phyloP scores from a whole-genome alignment of 1,284 basidiomycete species.

The Trichosporon faecale region DNA sequence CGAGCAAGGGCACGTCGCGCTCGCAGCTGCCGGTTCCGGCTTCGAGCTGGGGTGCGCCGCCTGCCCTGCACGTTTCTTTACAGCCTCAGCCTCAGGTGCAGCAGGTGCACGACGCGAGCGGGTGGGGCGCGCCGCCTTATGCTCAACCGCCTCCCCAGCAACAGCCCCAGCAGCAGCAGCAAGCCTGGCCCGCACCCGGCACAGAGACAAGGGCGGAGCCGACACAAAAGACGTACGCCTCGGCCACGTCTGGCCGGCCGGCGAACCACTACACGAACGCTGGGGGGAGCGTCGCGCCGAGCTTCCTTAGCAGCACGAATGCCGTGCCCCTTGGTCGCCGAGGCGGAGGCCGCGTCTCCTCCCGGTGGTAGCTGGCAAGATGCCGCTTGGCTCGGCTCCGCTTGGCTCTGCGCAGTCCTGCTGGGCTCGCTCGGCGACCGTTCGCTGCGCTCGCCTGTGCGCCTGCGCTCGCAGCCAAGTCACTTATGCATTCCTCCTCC shows the following conservation, averaged over 20 bases:
- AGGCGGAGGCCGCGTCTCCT: too few species aligned
- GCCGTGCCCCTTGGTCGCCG: neutral
- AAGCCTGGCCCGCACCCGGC: too few species aligned
- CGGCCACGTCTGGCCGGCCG: neutral
- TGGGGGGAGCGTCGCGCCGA: neutral
- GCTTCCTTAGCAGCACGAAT: neutral
- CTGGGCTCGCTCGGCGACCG: neutral
- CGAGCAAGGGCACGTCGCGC: neutral
- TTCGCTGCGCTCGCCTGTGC: neutral
- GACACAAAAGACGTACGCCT: neutral
- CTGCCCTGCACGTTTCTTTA: neutral
- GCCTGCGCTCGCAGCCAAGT: neutral
- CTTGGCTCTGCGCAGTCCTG: neutral
- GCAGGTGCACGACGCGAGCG: neutral
- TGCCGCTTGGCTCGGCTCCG: neutral
- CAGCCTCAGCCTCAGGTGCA: too few species aligned
- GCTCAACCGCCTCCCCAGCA: neutral
- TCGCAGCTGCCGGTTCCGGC: neutral
- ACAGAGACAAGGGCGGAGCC: neutral
- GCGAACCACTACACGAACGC: neutral
- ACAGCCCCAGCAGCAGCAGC: neutral
- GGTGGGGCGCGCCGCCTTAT: neutral
- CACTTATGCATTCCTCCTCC: neutral
- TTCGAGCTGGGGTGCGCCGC: neutral
- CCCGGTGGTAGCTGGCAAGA: too few species aligned